Conservation (phyloP, 257 asterid species). For the Solanum paucissectum region DNA sequence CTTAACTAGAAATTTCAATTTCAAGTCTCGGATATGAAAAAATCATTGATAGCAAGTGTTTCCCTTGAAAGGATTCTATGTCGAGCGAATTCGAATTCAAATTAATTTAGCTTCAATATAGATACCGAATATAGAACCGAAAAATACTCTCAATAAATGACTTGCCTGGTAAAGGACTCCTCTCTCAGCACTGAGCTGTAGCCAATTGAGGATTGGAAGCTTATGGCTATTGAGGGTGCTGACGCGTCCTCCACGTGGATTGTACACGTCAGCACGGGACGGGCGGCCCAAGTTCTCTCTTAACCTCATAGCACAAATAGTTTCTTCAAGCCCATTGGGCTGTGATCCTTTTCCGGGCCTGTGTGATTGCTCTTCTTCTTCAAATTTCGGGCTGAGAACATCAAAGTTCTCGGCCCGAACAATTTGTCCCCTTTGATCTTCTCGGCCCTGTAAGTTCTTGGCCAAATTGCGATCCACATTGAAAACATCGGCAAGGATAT, state of each 20-base stretch:
- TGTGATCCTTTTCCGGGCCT: neutral
- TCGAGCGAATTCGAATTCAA: no score
- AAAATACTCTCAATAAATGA: neutral
- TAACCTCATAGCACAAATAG: conserved; percentile 33
- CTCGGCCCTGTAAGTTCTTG: conserved; percentile 17
- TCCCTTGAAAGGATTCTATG: neutral
- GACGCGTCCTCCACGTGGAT: conserved; percentile 52
- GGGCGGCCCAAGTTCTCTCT: conserved; percentile 36
- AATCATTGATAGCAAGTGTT: neutral
- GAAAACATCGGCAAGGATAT: conserved; percentile 30
- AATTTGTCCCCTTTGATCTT: conserved; percentile 42
- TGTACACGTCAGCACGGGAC: conserved; percentile 27
- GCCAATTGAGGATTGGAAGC: conserved; percentile 36
- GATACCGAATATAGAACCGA: fast-evolving
- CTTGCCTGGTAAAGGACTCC: conserved; percentile 52
- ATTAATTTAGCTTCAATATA: fast-evolving
- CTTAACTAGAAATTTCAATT: neutral
- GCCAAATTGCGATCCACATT: conserved; percentile 5
- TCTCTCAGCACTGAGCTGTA: conserved; percentile 44
- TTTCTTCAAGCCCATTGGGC: conserved; percentile 44
- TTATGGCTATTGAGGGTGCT: conserved; percentile 41
- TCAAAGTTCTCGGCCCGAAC: conserved; percentile 28
- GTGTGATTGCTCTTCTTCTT: neutral
- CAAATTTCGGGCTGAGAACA: conserved; percentile 20
- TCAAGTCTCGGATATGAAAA: neutral